phyloP scores from a whole-genome alignment of 495 filamentous ascomycete species.

The Sordaria brevicollis region DNA sequence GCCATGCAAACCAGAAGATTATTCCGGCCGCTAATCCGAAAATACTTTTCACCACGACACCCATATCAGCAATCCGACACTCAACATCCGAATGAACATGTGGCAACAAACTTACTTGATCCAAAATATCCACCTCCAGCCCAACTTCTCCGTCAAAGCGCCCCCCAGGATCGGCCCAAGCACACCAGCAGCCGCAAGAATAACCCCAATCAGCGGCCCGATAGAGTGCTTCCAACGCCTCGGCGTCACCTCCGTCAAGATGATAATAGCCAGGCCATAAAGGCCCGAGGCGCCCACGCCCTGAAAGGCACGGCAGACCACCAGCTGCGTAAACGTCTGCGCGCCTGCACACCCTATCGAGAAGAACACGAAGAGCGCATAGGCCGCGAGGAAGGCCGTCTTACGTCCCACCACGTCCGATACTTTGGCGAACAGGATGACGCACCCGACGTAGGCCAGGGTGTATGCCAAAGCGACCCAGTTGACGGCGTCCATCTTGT shows the following conservation, averaged over 20 bases:
- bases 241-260: conserved; percentile 42
- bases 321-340: conserved; percentile 34
- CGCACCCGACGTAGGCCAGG: conserved; percentile 33
- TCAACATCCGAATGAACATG: too few species aligned
- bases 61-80: conserved; percentile 6
- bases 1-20: conserved; percentile 39
- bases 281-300: conserved; percentile 33
- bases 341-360: conserved; percentile 44
- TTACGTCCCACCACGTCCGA: conserved; percentile 45
- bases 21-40: conserved; percentile 34
- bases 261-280: conserved; percentile 42
- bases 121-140: conserved; percentile 64
- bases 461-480: conserved; percentile 39
- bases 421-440: conserved; percentile 38
- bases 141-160: conserved; percentile 45
- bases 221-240: conserved; percentile 23
- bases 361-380: conserved; percentile 43
- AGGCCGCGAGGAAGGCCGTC: conserved; percentile 34
- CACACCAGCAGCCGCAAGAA: conserved; percentile 23
- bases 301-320: conserved; percentile 33
- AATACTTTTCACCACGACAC: conserved; percentile 30
- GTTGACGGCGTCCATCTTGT: conserved; percentile 23
- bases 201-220: conserved; percentile 19
- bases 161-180: conserved; percentile 57
- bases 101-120: conserved; percentile 54